Conservation (phyloP, 2,329 filamentous ascomycete species). For the Plectosphaerella plurivora region DNA sequence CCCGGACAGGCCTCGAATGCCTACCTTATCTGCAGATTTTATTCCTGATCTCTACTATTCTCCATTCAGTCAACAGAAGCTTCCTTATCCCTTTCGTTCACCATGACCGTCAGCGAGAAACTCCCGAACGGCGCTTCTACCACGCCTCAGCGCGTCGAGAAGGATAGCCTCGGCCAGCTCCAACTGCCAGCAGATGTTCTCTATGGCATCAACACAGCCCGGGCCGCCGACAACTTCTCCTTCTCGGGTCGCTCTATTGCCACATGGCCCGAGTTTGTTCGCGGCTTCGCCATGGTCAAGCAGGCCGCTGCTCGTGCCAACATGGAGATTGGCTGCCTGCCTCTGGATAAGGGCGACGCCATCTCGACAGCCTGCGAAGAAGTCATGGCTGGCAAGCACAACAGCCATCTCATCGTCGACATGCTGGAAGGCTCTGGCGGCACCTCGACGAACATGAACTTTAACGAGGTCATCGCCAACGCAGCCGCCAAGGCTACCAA, state of each 20-base stretch:
- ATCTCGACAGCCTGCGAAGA: not conserved
- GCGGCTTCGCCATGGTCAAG: not conserved
- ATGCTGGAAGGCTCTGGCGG: not conserved
- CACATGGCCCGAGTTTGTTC: conserved; percentile 1
- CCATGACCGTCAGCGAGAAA: not conserved
- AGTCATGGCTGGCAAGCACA: not conserved
- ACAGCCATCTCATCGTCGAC: not conserved
- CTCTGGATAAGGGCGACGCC: not conserved
- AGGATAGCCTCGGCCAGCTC: conserved; percentile 2
- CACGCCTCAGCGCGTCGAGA: not conserved
- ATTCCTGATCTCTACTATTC: no score
- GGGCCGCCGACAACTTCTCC: not conserved
- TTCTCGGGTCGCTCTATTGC: not conserved
- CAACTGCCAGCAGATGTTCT: conserved; percentile 1
- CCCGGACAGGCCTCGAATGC: no score
- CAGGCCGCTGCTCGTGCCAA: not conserved
- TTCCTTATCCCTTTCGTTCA: not conserved
- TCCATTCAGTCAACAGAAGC: no score
- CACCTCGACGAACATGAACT: not conserved
- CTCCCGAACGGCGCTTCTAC: not conserved
- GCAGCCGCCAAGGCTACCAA: not conserved
- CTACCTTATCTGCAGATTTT: no score
- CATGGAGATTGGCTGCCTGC: not conserved
- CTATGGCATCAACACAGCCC: conserved; percentile 3
- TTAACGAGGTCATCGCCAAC: not conserved